Base-by-base conservation (phyloP, 768 basidiomycete species). In the Sporobolomyces phaffii region DNA sequence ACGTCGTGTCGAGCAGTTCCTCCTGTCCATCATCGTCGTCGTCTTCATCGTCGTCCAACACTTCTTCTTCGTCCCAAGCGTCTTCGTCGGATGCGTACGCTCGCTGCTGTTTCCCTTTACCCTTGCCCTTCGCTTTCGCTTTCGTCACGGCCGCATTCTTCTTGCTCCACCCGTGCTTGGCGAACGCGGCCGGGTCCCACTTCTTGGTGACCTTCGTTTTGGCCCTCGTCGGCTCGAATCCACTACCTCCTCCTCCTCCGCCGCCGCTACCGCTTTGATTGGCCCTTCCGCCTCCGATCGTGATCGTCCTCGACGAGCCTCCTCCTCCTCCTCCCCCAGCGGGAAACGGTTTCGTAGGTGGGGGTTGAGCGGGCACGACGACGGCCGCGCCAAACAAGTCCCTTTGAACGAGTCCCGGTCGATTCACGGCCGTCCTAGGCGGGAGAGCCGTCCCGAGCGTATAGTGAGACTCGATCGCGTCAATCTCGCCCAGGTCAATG, bases 151-250 rank as follows among this genome's bases (percentile, higher is more conserved):
- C 82, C 49, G 45, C 70, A 73, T 81, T 85, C 79, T 57, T 76
- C 62, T 62, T 62, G 44, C 72, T 65, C 64, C 73, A 73, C 17
- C 83, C 78, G 5, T 86, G 84, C 79, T 90, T 88, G 8, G 91
- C 86, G 74, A 89, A 94, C 17, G 81, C 85, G 0, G 92, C 90
- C 28, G 90, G 86, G 75, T 98, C 91, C 96, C 96, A 99, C 51
- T 48, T 81, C 80, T 94, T 97, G 1, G 82, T 84, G 77, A 87
- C 86, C 24, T 81, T 81, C 7, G 83, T 81, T 63, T 83, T 83
- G 52, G 83, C 81, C 13, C 7, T 68, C 28, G 50, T 73, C 59
- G 31, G n/a, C n/a, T n/a, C n/a, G n/a, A n/a, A n/a, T n/a, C n/a
- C n/a, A n/a, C n/a, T 29, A 5, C 13, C 50, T 29, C 53, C 64